Evolutionary conservation across 2,329 filamentous ascomycete species (phyloP).

Genomic region (Orbilia ellipsospora): DNA sequence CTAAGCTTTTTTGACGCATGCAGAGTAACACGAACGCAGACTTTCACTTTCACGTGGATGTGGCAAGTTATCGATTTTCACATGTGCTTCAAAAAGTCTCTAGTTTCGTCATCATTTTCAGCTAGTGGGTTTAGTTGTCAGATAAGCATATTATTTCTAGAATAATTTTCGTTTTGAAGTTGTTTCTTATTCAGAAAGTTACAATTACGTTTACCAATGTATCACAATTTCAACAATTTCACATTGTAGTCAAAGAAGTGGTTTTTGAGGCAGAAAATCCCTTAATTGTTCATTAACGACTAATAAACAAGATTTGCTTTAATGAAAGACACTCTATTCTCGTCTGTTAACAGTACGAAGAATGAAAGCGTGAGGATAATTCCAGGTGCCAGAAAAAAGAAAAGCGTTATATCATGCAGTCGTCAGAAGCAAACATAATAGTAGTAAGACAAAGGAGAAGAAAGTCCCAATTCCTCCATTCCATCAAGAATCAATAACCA

Average conservation of each 20-base stretch:
- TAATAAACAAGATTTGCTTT: constrained; percentile 40
- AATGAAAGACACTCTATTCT: constrained; percentile 11
- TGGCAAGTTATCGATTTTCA: neutral
- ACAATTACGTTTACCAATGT: too few species aligned
- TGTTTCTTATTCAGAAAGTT: too few species aligned
- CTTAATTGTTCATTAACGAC: constrained; percentile 31
- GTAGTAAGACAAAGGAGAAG: neutral
- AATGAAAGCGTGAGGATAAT: constrained; percentile 26
- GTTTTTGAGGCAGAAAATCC: constrained; percentile 33
- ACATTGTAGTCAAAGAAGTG: too few species aligned
- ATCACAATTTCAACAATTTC: too few species aligned
- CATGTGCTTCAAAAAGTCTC: too few species aligned
- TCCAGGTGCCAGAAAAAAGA: constrained; percentile 9
- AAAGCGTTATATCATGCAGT: constrained; percentile 16
- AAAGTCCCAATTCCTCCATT: constrained; percentile 12
- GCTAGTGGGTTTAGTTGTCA: too few species aligned
- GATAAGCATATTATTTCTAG: too few species aligned
- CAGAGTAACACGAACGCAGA: neutral
- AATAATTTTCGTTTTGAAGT: too few species aligned
- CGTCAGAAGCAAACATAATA: constrained; percentile 20
- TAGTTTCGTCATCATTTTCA: too few species aligned
- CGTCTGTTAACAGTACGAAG: constrained; percentile 29
- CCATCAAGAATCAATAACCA: constrained; percentile 13
- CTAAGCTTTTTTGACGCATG: neutral
- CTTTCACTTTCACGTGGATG: constrained; percentile 9